phyloP scores from a whole-genome alignment of 331 rosid species.

The Acacia concinna region DNA sequence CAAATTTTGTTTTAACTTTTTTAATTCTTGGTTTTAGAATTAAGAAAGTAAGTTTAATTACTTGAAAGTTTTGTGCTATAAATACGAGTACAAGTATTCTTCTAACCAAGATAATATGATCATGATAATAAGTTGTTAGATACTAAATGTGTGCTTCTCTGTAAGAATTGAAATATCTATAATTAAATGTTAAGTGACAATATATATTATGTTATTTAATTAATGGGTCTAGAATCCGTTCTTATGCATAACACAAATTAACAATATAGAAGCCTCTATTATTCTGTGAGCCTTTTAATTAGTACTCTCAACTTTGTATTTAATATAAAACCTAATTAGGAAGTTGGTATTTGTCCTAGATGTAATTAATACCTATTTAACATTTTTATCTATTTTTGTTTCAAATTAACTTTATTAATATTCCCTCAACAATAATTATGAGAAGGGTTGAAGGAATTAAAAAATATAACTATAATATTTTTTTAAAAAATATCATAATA shows the following conservation, averaged over 20 bases:
- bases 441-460: fast-evolving
- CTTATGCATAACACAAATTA: neutral
- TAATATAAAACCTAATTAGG: too few species aligned
- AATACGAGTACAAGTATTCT: too few species aligned
- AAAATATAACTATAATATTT: too few species aligned
- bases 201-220: neutral
- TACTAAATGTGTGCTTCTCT: too few species aligned
- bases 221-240: neutral
- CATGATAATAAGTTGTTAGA: too few species aligned
- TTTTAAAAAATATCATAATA: too few species aligned
- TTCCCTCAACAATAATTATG: too few species aligned
- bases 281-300: neutral
- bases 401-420: too few species aligned
- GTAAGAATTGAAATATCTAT: neutral
- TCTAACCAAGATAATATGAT: too few species aligned
- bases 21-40: neutral
- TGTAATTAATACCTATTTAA: too few species aligned
- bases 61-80: neutral
- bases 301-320: neutral
- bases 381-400: too few species aligned
- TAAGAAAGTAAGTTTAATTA: neutral
- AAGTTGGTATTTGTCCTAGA: too few species aligned
- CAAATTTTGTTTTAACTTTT: neutral
- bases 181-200: neutral
- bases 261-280: neutral